phyloP scores from a whole-genome alignment of 2,329 filamentous ascomycete genomes.

The Zymoseptoria brevis region DNA sequence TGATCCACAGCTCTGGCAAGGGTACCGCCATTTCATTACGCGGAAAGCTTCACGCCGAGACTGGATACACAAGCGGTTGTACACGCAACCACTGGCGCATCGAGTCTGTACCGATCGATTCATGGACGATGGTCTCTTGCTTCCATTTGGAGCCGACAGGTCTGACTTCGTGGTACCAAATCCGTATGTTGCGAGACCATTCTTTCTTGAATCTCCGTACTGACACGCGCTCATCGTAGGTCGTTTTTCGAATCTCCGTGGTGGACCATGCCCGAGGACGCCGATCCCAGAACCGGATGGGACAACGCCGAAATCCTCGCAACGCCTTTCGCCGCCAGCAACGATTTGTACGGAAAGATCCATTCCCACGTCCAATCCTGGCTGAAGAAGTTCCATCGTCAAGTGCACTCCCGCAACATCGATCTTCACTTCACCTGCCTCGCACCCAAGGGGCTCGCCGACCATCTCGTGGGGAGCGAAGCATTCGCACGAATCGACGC shows the following conservation, averaged over 20 bases:
- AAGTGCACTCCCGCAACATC: constrained; percentile 17
- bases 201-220: not conserved
- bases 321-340: constrained; percentile 12
- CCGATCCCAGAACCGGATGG: constrained; percentile 36
- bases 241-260: constrained; percentile 28
- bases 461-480: constrained; percentile 1
- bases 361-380: constrained; percentile 28
- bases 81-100: constrained; percentile 16
- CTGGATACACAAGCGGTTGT: constrained; percentile 28
- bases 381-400: constrained; percentile 28
- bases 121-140: constrained; percentile 34
- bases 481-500: constrained; percentile 12
- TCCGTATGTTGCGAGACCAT: constrained; percentile 29
- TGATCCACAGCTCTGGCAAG: constrained; percentile 19
- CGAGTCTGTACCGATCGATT: constrained; percentile 29
- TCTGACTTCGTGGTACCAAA: constrained; percentile 33
- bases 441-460: constrained; percentile 19
- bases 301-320: constrained; percentile 21
- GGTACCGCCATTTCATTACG: constrained; percentile 10
- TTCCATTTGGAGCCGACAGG: constrained; percentile 33
- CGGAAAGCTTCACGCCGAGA: constrained; percentile 27
- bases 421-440: constrained; percentile 26
- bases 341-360: constrained; percentile 36
- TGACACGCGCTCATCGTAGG: constrained; percentile 17
- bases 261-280: constrained; percentile 35